Percentiles rank a stretch among this genome's conserved stretches.
These are phyloP conservation scores for Margaritispora aquatica DNA, from an alignment of 495 filamentous ascomycete species.

Conservation along the genomic window DNA sequence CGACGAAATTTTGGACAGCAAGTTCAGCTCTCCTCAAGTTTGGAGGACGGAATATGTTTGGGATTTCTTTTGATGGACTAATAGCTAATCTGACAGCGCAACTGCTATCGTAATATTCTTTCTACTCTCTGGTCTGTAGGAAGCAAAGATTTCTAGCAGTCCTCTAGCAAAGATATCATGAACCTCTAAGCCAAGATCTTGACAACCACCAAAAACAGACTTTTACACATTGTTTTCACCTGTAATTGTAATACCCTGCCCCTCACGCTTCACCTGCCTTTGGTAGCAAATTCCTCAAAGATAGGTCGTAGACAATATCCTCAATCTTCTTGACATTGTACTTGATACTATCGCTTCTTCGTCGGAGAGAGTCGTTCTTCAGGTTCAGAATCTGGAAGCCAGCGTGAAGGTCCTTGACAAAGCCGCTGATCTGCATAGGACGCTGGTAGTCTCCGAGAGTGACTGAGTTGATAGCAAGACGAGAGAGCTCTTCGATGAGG, in stretches of 20 bases:
- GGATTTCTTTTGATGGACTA: neutral
- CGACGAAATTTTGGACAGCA: neutral
- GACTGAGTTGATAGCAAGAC: constrained; percentile 89
- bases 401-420: constrained; percentile 91
- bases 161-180: too few relatives aligned
- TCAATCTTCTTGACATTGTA: constrained; percentile 97
- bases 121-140: too few relatives aligned
- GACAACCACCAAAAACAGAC: too few relatives aligned
- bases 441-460: constrained; percentile 83
- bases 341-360: constrained; percentile 88
- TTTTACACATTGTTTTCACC: neutral
- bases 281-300: constrained; percentile 77
- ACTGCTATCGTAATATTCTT: too few relatives aligned
- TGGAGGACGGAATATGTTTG: neutral
- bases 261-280: constrained; percentile 6
- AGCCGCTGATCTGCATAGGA: constrained; percentile 78
- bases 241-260: neutral
- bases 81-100: too few relatives aligned
- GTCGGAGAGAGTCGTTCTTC: constrained; percentile 89
- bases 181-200: too few relatives aligned
- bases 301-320: constrained; percentile 94
- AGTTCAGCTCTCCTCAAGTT: neutral
- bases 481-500: constrained; percentile 81
- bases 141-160: too few relatives aligned
- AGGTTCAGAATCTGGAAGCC: constrained; percentile 95